These are phyloP conservation scores for Fistulina hepatica DNA, from an alignment of 1,284 basidiomycete species.

Conservation along the genomic window DNA sequence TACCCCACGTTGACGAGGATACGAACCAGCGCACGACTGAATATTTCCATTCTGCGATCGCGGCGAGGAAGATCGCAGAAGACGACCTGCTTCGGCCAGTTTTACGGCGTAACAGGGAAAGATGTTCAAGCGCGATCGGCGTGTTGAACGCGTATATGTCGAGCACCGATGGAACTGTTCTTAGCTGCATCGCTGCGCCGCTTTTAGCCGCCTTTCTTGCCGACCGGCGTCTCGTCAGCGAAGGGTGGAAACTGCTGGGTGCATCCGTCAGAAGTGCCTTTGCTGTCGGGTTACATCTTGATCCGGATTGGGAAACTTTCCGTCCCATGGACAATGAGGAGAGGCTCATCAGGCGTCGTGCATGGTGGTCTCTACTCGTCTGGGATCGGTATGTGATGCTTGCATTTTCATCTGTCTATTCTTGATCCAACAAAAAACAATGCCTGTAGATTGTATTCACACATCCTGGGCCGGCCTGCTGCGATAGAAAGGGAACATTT, in stretches of 20 bases:
- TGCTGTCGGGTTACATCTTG: slow-evolving; percentile 41
- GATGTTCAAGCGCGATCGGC: too few relatives aligned
- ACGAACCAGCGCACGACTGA: slow-evolving; percentile 16
- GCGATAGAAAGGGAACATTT: slow-evolving; percentile 29
- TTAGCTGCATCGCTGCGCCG: slow-evolving; percentile 36
- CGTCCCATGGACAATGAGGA: slow-evolving; percentile 26
- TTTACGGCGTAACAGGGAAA: too few relatives aligned
- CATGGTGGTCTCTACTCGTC: slow-evolving; percentile 38
- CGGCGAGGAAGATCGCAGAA: slow-evolving; percentile 35
- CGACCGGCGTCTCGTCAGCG: slow-evolving; percentile 36
- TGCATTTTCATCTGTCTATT: slow-evolving; percentile 4
- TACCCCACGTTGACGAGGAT: slow-evolving; percentile 16
- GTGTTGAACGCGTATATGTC: slow-evolving; percentile 16
- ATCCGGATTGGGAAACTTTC: slow-evolving; percentile 37
- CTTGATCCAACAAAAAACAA: too few relatives aligned
- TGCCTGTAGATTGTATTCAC: slow-evolving; percentile 31
- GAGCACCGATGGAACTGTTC: slow-evolving; percentile 35
- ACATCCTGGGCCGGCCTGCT: slow-evolving; percentile 34
- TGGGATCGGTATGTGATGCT: slow-evolving; percentile 34
- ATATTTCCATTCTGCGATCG: slow-evolving; percentile 34
- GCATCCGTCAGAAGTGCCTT: slow-evolving; percentile 33
- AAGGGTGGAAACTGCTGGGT: slow-evolving; percentile 44
- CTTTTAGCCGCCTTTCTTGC: slow-evolving; percentile 37
- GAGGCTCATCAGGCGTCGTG: slow-evolving; percentile 30
- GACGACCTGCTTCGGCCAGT: slow-evolving; percentile 28